A percentile compares a stretch with the other conserved stretches of the same genome.
These are phyloP conservation scores for Aspergillus indologenus DNA, from an alignment of 495 filamentous ascomycete genomes.

Conservation along the genomic window DNA sequence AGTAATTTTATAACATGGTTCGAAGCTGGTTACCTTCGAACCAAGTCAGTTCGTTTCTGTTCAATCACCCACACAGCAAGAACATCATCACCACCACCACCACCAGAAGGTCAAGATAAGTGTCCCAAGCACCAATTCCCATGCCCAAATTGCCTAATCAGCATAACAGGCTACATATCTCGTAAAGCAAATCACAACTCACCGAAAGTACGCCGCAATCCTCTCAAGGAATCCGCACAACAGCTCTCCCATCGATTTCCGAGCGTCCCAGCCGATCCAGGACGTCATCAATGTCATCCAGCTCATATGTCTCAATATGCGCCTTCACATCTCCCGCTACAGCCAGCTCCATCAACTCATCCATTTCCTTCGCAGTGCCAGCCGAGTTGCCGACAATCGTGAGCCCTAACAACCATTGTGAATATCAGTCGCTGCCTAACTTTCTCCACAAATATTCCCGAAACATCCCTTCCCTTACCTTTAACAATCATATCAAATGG, in stretches of 20 bases:
- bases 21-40: too few relatives aligned
- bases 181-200: too few relatives aligned
- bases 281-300: constrained; percentile 40
- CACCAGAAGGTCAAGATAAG: too few relatives aligned
- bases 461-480: constrained; percentile 16
- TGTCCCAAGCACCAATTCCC: too few relatives aligned
- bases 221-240: constrained; percentile 35
- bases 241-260: constrained; percentile 41
- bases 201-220: too few relatives aligned
- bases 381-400: constrained; percentile 44
- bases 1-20: too few relatives aligned
- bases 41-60: too few relatives aligned
- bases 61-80: too few relatives aligned
- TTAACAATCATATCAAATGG: constrained; percentile 47
- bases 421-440: neutral
- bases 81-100: too few relatives aligned
- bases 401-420: constrained; percentile 32
- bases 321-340: constrained; percentile 37
- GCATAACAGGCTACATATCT: too few relatives aligned
- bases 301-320: constrained; percentile 38
- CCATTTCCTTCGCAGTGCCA: constrained; percentile 39
- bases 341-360: constrained; percentile 40
- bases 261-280: constrained; percentile 39
- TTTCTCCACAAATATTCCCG: too few relatives aligned
- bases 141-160: too few relatives aligned